Evolutionary conservation across 2,329 filamentous ascomycete genomes (phyloP).

Genomic region (Xylaria sp.): DNA sequence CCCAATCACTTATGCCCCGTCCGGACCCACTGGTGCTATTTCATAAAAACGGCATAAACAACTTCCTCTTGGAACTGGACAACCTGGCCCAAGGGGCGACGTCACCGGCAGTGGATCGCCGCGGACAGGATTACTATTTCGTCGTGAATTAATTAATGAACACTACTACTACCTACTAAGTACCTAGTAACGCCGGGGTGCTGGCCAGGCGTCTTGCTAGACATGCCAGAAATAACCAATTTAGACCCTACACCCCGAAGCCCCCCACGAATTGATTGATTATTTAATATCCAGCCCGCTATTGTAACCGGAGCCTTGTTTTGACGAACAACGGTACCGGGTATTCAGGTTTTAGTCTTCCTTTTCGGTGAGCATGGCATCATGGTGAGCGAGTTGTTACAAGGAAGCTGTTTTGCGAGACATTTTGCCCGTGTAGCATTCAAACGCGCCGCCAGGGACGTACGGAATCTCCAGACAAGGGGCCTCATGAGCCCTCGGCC

Average conservation of each 20-base stretch:
- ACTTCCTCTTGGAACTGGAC: too few relatives aligned
- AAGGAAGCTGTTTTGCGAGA: conserved; percentile 8
- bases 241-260: too few relatives aligned
- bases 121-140: background rate
- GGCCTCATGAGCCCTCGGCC: conserved; percentile 10
- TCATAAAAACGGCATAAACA: conserved; percentile 21
- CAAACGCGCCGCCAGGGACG: background rate
- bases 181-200: too few relatives aligned
- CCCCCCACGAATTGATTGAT: too few relatives aligned
- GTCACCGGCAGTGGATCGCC: background rate
- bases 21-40: background rate
- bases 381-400: conserved; percentile 25
- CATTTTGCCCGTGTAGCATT: background rate
- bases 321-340: too few relatives aligned
- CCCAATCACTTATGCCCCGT: background rate
- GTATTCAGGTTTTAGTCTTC: too few relatives aligned
- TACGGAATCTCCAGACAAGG: background rate
- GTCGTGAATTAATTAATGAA: conserved; percentile 9
- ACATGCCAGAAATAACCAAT: too few relatives aligned
- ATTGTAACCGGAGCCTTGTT: too few relatives aligned
- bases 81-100: too few relatives aligned
- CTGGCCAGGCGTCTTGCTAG: too few relatives aligned
- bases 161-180: background rate
- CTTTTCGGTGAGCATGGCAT: conserved; percentile 9
- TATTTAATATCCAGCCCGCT: too few relatives aligned